Conservation (phyloP, 1,139 yeast species). For the Lodderomyces pseudojiufengensis region DNA sequence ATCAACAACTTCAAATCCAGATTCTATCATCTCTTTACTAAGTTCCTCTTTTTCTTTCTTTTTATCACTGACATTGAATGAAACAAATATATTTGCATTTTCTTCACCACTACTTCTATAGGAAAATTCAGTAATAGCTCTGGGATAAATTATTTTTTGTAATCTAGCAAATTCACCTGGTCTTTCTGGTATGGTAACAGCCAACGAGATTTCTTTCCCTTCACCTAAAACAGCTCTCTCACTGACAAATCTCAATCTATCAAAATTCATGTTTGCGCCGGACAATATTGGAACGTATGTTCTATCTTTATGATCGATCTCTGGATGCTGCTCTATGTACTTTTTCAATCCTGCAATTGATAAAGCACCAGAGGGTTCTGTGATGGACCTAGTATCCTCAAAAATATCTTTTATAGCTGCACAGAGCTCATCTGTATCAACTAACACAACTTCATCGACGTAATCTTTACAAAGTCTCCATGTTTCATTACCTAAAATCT, state of each 20-base stretch:
- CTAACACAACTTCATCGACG: constrained; percentile 85
- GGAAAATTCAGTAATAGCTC: constrained; percentile 89
- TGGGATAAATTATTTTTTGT: constrained; percentile 74
- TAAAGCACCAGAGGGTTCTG: constrained; percentile 97
- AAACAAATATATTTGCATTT: constrained; percentile 76
- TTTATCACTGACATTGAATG: constrained; percentile 78
- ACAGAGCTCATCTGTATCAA: constrained; percentile 90
- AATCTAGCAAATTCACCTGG: constrained; percentile 86
- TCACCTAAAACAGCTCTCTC: constrained; percentile 98
- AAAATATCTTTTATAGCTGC: constrained; percentile 97
- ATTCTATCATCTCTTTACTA: constrained; percentile 33
- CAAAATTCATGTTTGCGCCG: constrained; percentile 98
- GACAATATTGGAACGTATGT: constrained; percentile 83
- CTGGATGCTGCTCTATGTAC: constrained; percentile 64
- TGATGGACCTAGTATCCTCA: constrained; percentile 89
- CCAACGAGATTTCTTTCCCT: constrained; percentile 91
- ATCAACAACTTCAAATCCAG: constrained; percentile 66
- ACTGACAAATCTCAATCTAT: constrained; percentile 91
- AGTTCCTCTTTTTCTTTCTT: constrained; percentile 48
- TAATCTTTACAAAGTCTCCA: constrained; percentile 74
- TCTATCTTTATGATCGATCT: constrained; percentile 65
- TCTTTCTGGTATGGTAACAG: constrained; percentile 83
- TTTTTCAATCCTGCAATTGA: constrained; percentile 92
- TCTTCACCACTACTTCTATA: constrained; percentile 64
- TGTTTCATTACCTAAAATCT: constrained; percentile 83